These are phyloP conservation scores for Biscutella auriculata DNA, from an alignment of 441 rosid species.

Conservation along the genomic window DNA sequence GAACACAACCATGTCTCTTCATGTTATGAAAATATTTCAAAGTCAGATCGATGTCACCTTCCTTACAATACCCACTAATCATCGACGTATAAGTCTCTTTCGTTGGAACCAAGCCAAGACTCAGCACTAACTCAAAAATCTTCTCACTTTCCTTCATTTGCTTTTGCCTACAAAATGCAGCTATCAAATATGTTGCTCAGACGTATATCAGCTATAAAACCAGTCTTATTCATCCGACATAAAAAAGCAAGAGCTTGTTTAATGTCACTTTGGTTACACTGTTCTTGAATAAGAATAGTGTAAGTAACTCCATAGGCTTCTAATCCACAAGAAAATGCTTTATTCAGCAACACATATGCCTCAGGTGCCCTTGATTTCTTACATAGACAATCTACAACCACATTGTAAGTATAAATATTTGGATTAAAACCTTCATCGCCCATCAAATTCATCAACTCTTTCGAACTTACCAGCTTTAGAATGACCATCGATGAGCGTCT, in stretches of 20 bases:
- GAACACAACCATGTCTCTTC: conserved; percentile 45
- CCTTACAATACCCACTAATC: conserved; percentile 62
- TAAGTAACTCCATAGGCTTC: conserved; percentile 65
- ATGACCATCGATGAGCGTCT: conserved; percentile 60
- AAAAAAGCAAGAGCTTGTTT: conserved; percentile 46
- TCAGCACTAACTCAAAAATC: conserved; percentile 38
- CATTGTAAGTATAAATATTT: conserved; percentile 55
- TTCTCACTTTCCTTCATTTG: conserved; percentile 55
- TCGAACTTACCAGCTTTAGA: conserved; percentile 59
- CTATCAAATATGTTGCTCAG: conserved; percentile 51
- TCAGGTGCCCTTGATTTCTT: conserved; percentile 55
- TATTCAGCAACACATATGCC: conserved; percentile 48
- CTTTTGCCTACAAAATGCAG: conserved; percentile 59
- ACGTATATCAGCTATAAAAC: conserved; percentile 51
- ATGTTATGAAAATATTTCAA: conserved; percentile 43
- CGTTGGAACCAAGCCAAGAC: conserved; percentile 50
- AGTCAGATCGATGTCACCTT: conserved; percentile 37
- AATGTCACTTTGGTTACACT: conserved; percentile 37
- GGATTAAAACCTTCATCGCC: conserved; percentile 44
- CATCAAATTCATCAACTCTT: conserved; percentile 64
- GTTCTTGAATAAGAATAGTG: conserved; percentile 77
- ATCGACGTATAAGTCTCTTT: conserved; percentile 84
- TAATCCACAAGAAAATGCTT: conserved; percentile 39
- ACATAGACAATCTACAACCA: conserved; percentile 45
- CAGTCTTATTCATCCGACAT: conserved; percentile 55